These are phyloP conservation scores for Thielaviopsis musarum DNA, from an alignment of 2,329 filamentous ascomycete species.

Conservation along the genomic window DNA sequence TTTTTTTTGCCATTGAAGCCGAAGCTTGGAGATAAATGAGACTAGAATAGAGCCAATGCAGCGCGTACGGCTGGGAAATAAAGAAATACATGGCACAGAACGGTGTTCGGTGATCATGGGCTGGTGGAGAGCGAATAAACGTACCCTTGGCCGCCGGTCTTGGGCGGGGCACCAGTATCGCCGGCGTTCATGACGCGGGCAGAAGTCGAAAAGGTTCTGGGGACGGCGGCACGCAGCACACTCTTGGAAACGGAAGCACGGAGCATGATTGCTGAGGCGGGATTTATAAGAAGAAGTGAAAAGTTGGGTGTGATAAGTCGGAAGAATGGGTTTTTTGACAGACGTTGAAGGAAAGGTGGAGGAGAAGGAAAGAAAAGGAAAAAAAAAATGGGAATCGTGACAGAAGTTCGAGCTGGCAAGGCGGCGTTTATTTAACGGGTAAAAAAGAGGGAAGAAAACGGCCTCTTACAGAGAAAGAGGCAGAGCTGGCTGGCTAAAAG, in stretches of 20 bases:
- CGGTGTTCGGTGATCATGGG: neutral
- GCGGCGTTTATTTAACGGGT: neutral
- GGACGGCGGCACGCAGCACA: conserved; percentile 29
- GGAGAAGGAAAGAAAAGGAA: neutral
- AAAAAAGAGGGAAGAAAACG: neutral
- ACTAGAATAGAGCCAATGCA: too few relatives aligned
- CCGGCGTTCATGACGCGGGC: conserved; percentile 49
- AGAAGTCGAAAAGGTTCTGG: conserved; percentile 43
- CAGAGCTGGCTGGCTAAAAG: neutral
- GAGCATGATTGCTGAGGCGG: conserved; percentile 35
- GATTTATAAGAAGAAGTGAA: neutral
- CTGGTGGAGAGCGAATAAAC: conserved; percentile 16
- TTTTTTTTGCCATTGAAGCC: too few relatives aligned
- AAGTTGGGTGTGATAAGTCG: too few relatives aligned
- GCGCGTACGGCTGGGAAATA: too few relatives aligned
- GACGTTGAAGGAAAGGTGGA: neutral
- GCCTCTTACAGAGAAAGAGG: neutral
- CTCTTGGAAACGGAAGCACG: conserved; percentile 44
- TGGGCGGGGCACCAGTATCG: conserved; percentile 47
- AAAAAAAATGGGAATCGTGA: neutral
- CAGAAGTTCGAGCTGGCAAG: neutral
- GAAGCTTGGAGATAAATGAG: too few relatives aligned
- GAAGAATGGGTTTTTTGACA: too few relatives aligned
- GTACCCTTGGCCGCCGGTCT: conserved; percentile 36
- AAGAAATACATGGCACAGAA: neutral